These are phyloP conservation scores for Apiospora kogelbergensis DNA, from an alignment of 2,329 filamentous ascomycete genomes.

Conservation along the genomic window DNA sequence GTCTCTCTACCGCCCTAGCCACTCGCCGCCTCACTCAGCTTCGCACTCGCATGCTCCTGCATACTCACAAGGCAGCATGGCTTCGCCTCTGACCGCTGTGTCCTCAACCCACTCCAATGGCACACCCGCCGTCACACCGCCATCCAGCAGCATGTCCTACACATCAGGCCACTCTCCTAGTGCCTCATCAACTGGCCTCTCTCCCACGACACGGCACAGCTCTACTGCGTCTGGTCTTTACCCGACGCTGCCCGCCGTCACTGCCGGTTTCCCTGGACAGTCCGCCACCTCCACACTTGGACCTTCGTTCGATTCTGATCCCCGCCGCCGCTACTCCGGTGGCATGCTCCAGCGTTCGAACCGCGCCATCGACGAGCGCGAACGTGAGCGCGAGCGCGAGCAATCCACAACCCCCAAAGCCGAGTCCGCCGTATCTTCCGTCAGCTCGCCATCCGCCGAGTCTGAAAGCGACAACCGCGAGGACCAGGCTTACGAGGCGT, in stretches of 20 bases:
- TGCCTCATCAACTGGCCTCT: constrained; percentile 69
- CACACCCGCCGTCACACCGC: constrained; percentile 75
- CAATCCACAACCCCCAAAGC: constrained; percentile 45
- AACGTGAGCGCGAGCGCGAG: constrained; percentile 31
- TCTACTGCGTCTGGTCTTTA: constrained; percentile 67
- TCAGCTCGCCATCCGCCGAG: constrained; percentile 55
- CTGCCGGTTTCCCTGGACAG: constrained; percentile 67
- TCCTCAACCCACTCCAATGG: constrained; percentile 58
- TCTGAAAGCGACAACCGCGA: constrained; percentile 56
- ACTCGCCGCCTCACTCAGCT: constrained; percentile 42
- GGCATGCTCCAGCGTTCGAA: constrained; percentile 64
- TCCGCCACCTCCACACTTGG: constrained; percentile 71
- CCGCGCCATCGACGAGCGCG: constrained; percentile 36
- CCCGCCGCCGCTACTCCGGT: constrained; percentile 65
- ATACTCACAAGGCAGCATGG: constrained; percentile 56
- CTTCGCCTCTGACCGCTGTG: constrained; percentile 58
- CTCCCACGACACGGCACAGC: constrained; percentile 63
- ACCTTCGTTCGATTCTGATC: constrained; percentile 62
- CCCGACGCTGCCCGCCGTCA: constrained; percentile 71
- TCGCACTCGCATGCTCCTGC: constrained; percentile 37
- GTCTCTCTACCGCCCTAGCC: constrained; percentile 56
- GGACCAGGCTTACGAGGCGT: constrained; percentile 62
- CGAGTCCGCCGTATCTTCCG: constrained; percentile 42
- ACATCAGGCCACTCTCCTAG: constrained; percentile 74
- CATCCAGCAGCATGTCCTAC: constrained; percentile 74